Conservation (phyloP, 768 basidiomycete genomes). For the Leccinum disarticulatum region DNA sequence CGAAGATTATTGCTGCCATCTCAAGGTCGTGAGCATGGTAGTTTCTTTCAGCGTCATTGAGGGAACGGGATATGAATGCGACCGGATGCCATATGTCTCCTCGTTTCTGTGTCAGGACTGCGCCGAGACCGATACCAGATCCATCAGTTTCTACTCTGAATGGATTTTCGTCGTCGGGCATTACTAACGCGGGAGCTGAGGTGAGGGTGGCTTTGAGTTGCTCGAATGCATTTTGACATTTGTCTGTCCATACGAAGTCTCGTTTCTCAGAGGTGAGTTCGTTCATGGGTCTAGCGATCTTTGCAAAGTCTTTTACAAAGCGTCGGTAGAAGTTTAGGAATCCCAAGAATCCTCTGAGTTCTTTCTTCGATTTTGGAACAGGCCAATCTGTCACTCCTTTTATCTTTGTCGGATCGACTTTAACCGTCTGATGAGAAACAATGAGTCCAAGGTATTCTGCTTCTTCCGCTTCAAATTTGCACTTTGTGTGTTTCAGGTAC, state of each 20-base stretch:
- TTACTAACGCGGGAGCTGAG: accelerated
- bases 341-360: not conserved
- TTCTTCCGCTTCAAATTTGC: no score
- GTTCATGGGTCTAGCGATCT: not conserved
- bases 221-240: not conserved
- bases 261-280: not conserved
- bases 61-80: not conserved
- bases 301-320: not conserved
- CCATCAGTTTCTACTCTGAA: not conserved
- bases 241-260: not conserved
- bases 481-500: no score
- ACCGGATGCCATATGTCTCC: not conserved
- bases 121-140: not conserved
- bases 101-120: not conserved
- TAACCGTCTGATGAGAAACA: not conserved
- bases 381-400: not conserved
- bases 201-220: not conserved
- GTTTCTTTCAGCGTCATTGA: not conserved
- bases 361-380: not conserved
- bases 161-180: not conserved
- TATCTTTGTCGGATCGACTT: not conserved
- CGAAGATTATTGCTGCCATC: not conserved
- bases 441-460: not conserved
- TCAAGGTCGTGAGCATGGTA: slow-evolving; percentile 1
- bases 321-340: not conserved